A percentile compares a stretch with the other conserved stretches of the same genome.
Conservation (phyloP, 1,284 basidiomycete genomes). For the Cutaneotrichosporon curvatum region DNA sequence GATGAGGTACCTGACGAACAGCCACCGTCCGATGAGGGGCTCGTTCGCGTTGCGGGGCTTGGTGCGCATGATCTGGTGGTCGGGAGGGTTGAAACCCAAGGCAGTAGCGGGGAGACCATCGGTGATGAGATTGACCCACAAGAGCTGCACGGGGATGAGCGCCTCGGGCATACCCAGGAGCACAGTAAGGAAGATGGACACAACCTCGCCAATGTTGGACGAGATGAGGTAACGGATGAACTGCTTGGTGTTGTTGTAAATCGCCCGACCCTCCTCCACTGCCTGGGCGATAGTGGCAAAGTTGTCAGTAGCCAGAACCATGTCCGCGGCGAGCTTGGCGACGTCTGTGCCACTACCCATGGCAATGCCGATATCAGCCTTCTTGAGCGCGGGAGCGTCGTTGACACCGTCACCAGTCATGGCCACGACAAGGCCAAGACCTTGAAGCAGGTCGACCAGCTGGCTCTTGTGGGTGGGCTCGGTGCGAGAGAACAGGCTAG, state of each 20-base stretch:
- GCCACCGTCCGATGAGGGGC: constrained; percentile 83
- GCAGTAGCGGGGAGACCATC: constrained; percentile 92
- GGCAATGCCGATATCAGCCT: constrained; percentile 96
- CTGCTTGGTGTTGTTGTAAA: constrained; percentile 99
- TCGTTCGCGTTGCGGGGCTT: constrained; percentile 82
- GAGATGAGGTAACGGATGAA: constrained; percentile 66
- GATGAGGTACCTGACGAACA: constrained; percentile 92
- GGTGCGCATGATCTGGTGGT: constrained; percentile 91
- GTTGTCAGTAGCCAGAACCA: constrained; percentile 66
- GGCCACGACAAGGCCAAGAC: constrained; percentile 87
- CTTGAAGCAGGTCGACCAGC: constrained; percentile 91
- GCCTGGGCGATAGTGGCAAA: constrained; percentile 86
- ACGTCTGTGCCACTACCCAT: constrained; percentile 99
- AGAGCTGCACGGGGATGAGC: constrained; percentile 90
- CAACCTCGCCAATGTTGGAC: constrained; percentile 96
- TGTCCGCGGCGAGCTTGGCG: constrained; percentile 94
- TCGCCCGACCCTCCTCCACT: constrained; percentile 91
- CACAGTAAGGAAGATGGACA: constrained; percentile 95
- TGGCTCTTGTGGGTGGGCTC: constrained; percentile 94
- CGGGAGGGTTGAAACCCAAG: constrained; percentile 93
- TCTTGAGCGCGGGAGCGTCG: constrained; percentile 92
- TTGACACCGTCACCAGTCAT: constrained; percentile 98
- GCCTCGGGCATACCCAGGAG: constrained; percentile 98
- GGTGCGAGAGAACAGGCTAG: constrained; percentile 84
- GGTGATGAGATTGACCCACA: constrained; percentile 95